A percentile compares a stretch with the other conserved stretches of the same genome.
These are phyloP conservation scores for Aspergillus texensis DNA, from an alignment of 2,329 filamentous ascomycete genomes.

Conservation along the genomic window DNA sequence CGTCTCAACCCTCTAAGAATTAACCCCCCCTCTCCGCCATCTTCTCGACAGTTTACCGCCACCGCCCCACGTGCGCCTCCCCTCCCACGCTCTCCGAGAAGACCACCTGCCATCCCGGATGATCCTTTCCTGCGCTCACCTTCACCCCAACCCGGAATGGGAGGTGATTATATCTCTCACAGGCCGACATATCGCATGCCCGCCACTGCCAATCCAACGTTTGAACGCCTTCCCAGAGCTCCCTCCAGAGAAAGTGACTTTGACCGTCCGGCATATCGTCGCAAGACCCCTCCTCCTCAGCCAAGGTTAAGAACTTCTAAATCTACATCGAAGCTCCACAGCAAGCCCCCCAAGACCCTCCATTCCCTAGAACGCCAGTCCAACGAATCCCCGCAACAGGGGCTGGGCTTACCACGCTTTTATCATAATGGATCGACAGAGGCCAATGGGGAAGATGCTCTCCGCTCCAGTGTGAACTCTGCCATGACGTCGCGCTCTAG, in stretches of 20 bases:
- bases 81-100: slow-evolving; percentile 21
- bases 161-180: slow-evolving; percentile 15
- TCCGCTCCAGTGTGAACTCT: slow-evolving; percentile 63
- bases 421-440: slow-evolving; percentile 36
- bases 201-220: slow-evolving; percentile 24
- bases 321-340: slow-evolving; percentile 38
- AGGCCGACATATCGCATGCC: slow-evolving; percentile 25
- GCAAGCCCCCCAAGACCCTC: slow-evolving; percentile 29
- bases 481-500: slow-evolving; percentile 63
- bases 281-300: slow-evolving; percentile 29
- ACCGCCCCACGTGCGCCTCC: slow-evolving; percentile 20
- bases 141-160: slow-evolving; percentile 18
- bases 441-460: slow-evolving; percentile 31
- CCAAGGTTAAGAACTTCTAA: slow-evolving; percentile 39
- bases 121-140: slow-evolving; percentile 21
- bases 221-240: slow-evolving; percentile 21
- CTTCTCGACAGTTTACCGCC: slow-evolving; percentile 27
- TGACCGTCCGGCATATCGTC: slow-evolving; percentile 27
- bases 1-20: slow-evolving; percentile 34
- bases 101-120: slow-evolving; percentile 15
- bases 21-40: slow-evolving; percentile 29
- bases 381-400: slow-evolving; percentile 25
- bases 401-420: slow-evolving; percentile 34
- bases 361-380: slow-evolving; percentile 29
- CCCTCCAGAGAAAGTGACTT: slow-evolving; percentile 25